Base-by-base conservation (phyloP, 2,329 filamentous ascomycete species). In the Beauveria rudraprayagi region DNA sequence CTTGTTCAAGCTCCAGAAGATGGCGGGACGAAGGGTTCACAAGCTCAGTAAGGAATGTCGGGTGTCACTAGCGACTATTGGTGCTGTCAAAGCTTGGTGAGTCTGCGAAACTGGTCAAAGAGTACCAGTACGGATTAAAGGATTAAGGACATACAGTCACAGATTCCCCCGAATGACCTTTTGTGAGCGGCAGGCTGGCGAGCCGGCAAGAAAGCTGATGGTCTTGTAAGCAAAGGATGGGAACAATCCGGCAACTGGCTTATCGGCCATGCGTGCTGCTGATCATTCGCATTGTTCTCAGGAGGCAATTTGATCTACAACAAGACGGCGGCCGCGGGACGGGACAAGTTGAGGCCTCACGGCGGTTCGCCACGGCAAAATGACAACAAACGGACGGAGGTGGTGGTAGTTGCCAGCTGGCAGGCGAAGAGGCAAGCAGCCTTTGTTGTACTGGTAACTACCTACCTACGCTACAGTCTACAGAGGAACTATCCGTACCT, bases 241-340 rank as follows among this genome's bases (percentile, higher is more conserved):
- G 34, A 37, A 16, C 11, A 37, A 37, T 17, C 48, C 22, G 28
- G 30, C 26, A 51, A 51, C 28, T 57, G 55, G 34, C 30, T n/a
- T n/a, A 24, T 57, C 28, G 55, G 30, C 46, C 56, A 52, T 40
- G 28, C 26, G 37, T 22, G 51, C 28, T 55, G 43, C 50, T 61
- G 44, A 61, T 50, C 58, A 43, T 51, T 26, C 48, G 16, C 57
- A 60, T 60, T 54, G 50, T 60, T 53, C 41, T 30, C 48, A 51
- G 57, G 57, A 60, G 37, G 43, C 50, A 47, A 47, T 41, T 28
- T n/a, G 50, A 60, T 60, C 57, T 53, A 30, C 57, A 60, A 60
- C 5, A 51, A 34, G 16, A 19, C 40, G 41, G 50, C n/a, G 40
- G 40, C 50, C 41, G 41, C 41, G 40, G 50, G 40, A 28, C 14